Base-by-base conservation (phyloP, 768 basidiomycete species). In the Xerocomus spinulosus region DNA sequence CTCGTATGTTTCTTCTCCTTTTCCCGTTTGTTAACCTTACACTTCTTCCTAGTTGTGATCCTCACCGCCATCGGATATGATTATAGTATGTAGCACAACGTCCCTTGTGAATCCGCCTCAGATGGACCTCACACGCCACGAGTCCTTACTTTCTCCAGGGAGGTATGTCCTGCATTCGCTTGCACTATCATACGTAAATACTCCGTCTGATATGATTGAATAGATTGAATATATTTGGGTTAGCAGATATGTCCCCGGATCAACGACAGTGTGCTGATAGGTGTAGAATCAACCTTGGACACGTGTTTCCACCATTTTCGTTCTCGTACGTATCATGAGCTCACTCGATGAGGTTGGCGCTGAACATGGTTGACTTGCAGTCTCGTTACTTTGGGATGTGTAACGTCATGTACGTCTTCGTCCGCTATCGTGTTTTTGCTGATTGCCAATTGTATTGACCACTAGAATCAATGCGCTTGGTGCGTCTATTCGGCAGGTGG, bases 211-310 rank as follows among this genome's bases (percentile, higher is more conserved):
- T 12, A 35, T 1, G 24, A 5, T 23, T 32, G n/a, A 12, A 13
- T 18, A 49, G 48, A 38, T 49, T 26, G 43, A 49, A 36, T 30
- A 44, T 15, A 39, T 49, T 5, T 49, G 48, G 48, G 48, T n/a
- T 45, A 5, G 18, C 36, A 3, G 12, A 6, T 32, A n/a, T 14
- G 7, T 34, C 25, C 23, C 34, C 33, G 2, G 26, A 17, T 10
- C 3, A n/a, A 7, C 9, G 13, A 25, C 20, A 20, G n/a, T 30
- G 18, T 25, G 24, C 32, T 28, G 14, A 48, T 21, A 4, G 15
- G 3, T 6, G 10, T n/a, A 48, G 48, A 37, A 1, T 5, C 36
- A 42, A 8, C 42, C 9, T 0, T 49, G 48, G 43, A 32, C 7
- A 9, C n/a, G 36, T 23, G 37, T 49, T 12, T 39, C 48, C 8